Evolutionary conservation across 2,329 filamentous ascomycete genomes (phyloP).

Genomic region (Coccinonectria pachysandricola): DNA sequence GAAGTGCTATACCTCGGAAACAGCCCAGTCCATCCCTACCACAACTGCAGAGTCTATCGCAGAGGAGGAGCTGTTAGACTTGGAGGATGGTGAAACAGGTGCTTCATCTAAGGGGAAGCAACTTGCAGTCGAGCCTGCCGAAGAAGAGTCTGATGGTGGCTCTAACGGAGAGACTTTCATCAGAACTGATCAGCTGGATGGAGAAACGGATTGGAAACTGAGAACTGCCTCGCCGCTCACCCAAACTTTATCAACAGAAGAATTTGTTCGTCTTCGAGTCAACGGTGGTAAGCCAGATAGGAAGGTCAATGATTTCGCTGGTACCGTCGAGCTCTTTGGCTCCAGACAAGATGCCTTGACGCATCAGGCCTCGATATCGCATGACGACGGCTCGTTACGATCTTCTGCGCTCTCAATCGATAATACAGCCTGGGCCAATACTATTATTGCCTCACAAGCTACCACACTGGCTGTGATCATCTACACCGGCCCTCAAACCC

Average conservation of each 20-base stretch:
- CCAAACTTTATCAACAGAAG: constrained; percentile 62
- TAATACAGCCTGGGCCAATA: constrained; percentile 98
- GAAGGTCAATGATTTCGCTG: constrained; percentile 89
- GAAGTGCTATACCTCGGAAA: constrained; percentile 62
- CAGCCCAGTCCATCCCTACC: constrained; percentile 19
- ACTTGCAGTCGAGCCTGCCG: constrained; percentile 17
- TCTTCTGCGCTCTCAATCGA: constrained; percentile 79
- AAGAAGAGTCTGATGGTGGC: constrained; percentile 24
- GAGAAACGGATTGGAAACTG: constrained; percentile 98
- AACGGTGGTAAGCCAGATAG: constrained; percentile 84
- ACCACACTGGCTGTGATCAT: constrained; percentile 81
- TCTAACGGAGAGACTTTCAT: constrained; percentile 87
- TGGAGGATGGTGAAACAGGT: constrained; percentile 26
- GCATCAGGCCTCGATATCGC: constrained; percentile 24
- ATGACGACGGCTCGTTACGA: constrained; percentile 30
- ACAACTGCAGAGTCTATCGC: constrained; percentile 21
- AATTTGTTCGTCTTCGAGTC: constrained; percentile 60
- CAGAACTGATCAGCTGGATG: constrained; percentile 90
- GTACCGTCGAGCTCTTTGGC: constrained; percentile 68
- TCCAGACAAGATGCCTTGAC: constrained; percentile 39
- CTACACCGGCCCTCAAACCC: constrained; percentile 89
- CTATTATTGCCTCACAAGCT: constrained; percentile 86
- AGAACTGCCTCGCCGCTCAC: constrained; percentile 78
- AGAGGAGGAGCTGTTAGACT: constrained; percentile 32
- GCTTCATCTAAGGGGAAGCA: constrained; percentile 25